These are phyloP conservation scores for Echinosophora koreensis DNA, from an alignment of 306 rosid species.

Conservation along the genomic window DNA sequence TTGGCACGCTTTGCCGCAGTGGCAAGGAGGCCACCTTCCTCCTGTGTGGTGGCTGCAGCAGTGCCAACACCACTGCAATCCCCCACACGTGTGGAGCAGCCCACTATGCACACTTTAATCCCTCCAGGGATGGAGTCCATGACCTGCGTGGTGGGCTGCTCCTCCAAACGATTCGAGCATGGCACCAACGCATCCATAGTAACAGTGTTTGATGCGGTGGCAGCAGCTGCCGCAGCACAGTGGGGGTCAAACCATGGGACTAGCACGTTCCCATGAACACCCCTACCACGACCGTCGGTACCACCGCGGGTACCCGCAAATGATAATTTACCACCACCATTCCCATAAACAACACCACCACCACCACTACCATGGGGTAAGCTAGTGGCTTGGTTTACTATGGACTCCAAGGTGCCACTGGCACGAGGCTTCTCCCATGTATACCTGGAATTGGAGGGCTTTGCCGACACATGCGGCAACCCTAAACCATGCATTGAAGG, in stretches of 20 bases:
- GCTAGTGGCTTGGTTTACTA: conserved; percentile 81
- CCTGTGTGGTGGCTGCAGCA: not conserved
- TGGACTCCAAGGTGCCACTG: conserved; percentile 84
- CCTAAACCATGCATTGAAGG: conserved; percentile 86
- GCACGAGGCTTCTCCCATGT: conserved; percentile 90
- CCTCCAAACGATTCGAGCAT: conserved; percentile 53
- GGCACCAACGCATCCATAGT: conserved; percentile 86
- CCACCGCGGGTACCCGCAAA: not conserved
- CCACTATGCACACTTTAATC: conserved; percentile 42
- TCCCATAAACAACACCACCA: not conserved
- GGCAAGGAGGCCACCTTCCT: conserved; percentile 16
- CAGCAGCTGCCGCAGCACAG: not conserved
- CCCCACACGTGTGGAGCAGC: conserved; percentile 58
- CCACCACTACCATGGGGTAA: conserved; percentile 23
- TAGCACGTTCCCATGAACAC: conserved; percentile 31
- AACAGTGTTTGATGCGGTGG: conserved; percentile 41
- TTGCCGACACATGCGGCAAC: conserved; percentile 58
- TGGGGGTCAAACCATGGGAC: conserved; percentile 65
- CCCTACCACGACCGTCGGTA: not conserved
- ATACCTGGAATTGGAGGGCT: conserved; percentile 48
- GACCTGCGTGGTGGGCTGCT: conserved; percentile 28
- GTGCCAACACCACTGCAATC: conserved; percentile 53
- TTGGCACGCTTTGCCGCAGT: conserved; percentile 20
- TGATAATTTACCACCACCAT: conserved; percentile 29
- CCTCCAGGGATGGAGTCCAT: conserved; percentile 38